These are phyloP conservation scores for Dactylis glomerata DNA, from an alignment of 176 grass and related monocot species.

Conservation along the genomic window DNA sequence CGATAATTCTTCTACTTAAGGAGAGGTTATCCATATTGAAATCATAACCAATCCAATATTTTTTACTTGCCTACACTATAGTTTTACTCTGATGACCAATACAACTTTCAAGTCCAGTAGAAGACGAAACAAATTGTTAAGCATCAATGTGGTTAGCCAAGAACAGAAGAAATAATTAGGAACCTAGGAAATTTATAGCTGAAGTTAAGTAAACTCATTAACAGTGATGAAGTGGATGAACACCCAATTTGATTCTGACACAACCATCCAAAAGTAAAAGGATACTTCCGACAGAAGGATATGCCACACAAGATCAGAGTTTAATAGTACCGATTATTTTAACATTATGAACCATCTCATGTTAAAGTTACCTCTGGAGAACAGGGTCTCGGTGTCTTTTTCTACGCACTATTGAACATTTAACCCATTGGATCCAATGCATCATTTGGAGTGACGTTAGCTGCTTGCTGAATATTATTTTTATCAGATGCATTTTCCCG, in stretches of 20 bases:
- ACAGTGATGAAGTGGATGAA: neutral
- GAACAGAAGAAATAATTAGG: constrained; percentile 18
- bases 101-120: constrained; percentile 9
- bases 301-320: neutral
- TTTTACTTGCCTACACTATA: neutral
- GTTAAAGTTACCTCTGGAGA: constrained; percentile 22
- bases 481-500: constrained; percentile 40
- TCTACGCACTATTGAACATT: constrained; percentile 31
- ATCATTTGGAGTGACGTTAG: constrained; percentile 51
- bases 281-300: neutral
- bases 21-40: neutral
- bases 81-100: neutral
- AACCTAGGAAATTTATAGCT: neutral
- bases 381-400: constrained; percentile 28
- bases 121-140: constrained; percentile 21
- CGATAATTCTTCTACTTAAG: neutral
- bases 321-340: neutral
- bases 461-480: constrained; percentile 51
- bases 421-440: constrained; percentile 46
- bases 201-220: neutral
- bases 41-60: neutral
- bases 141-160: constrained; percentile 28
- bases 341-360: neutral
- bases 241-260: neutral
- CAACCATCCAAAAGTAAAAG: constrained; percentile 3